Conservation (phyloP, 441 rosid species). For the Gossypium gossypioides region DNA sequence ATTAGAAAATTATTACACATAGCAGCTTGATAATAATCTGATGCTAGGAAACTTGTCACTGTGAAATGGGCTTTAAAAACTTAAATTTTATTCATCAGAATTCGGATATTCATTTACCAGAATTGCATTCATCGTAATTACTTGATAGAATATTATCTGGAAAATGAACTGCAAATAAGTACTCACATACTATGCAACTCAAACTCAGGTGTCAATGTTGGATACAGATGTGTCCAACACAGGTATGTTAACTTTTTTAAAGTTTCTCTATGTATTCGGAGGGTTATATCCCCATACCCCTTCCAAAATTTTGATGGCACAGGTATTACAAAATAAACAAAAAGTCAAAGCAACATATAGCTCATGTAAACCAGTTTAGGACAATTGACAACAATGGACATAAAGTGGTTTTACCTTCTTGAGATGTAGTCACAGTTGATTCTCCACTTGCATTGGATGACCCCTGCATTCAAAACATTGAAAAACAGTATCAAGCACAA, state of each 20-base stretch:
- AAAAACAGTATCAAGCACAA: constrained; percentile 5
- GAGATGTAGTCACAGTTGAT: constrained; percentile 39
- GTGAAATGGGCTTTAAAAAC: background rate
- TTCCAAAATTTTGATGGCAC: background rate
- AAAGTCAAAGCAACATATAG: background rate
- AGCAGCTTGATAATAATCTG: background rate
- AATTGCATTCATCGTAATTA: background rate
- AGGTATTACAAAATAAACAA: background rate
- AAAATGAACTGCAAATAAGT: background rate
- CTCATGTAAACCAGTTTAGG: background rate
- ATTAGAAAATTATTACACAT: background rate
- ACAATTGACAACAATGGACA: background rate
- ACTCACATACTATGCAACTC: background rate
- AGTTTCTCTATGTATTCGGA: background rate
- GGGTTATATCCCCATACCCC: background rate
- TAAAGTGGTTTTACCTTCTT: constrained; percentile 38
- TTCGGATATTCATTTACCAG: background rate
- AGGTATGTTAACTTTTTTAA: background rate
- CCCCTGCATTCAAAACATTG: constrained; percentile 35
- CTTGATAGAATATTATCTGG: background rate
- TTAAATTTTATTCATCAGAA: background rate
- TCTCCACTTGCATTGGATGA: constrained; percentile 52
- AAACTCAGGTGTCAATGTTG: background rate
- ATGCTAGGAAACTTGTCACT: background rate
- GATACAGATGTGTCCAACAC: background rate